Percentiles rank a stretch among this genome's conserved stretches.
Conservation (phyloP, 2,329 filamentous ascomycete species). For the Dothidotthia symphoricarpi region DNA sequence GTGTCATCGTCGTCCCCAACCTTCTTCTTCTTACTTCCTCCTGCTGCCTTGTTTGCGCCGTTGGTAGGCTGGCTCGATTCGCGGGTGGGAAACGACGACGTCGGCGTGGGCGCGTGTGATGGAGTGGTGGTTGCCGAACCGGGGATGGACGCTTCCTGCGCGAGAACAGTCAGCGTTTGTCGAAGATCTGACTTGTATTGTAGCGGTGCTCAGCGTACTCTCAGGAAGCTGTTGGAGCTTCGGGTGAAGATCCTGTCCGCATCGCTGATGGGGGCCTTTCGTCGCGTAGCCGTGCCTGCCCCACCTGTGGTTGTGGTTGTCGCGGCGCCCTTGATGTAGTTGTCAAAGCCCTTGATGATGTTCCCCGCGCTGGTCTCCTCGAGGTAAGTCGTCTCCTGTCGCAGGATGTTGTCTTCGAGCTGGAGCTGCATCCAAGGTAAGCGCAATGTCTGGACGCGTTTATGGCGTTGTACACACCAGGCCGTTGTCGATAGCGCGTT, state of each 20-base stretch:
- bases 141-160: constrained; percentile 42
- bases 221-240: constrained; percentile 42
- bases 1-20: constrained; percentile 49
- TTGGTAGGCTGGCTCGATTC: constrained; percentile 46
- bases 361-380: constrained; percentile 84
- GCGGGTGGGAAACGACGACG: constrained; percentile 47
- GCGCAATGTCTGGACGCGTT: constrained; percentile 8
- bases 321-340: constrained; percentile 88
- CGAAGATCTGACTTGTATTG: background rate
- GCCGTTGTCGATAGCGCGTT: constrained; percentile 61
- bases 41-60: constrained; percentile 32
- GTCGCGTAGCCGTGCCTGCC: constrained; percentile 51
- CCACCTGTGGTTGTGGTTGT: constrained; percentile 53
- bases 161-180: constrained; percentile 14
- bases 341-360: constrained; percentile 96
- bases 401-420: constrained; percentile 78
- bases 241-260: constrained; percentile 68
- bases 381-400: constrained; percentile 82
- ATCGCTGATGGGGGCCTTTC: constrained; percentile 62
- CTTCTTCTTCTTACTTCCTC: constrained; percentile 48
- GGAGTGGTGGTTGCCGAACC: constrained; percentile 43
- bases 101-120: constrained; percentile 51
- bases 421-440: constrained; percentile 45
- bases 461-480: constrained; percentile 46
- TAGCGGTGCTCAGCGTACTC: constrained; percentile 26